Evolutionary conservation across 106 monocot genomes (phyloP).

Genomic region (Dendrobium nobile): DNA sequence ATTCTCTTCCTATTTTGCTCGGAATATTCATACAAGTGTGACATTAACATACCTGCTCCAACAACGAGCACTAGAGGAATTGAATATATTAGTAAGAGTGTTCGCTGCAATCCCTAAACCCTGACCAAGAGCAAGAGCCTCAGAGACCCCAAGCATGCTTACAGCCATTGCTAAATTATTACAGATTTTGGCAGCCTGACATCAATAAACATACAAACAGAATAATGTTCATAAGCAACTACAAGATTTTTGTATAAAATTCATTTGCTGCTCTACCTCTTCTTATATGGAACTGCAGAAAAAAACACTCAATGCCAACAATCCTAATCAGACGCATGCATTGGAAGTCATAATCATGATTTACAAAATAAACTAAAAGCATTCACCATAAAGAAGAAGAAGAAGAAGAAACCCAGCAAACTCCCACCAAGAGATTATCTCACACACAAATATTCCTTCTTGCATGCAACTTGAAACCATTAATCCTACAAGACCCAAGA

Average conservation of each 20-base stretch:
- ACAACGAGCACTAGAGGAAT: constrained; percentile 93
- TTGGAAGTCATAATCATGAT: neutral
- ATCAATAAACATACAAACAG: neutral
- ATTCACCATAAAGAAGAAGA: too few species aligned
- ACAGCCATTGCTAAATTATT: constrained; percentile 96
- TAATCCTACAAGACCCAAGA: too few species aligned
- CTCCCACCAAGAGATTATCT: too few species aligned
- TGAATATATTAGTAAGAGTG: constrained; percentile 66
- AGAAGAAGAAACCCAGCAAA: too few species aligned
- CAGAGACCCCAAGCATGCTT: constrained; percentile 95
- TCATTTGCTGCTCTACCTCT: neutral
- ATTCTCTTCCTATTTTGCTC: neutral
- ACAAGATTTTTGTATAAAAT: neutral
- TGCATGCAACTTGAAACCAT: too few species aligned
- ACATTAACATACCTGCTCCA: constrained; percentile 73
- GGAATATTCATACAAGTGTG: neutral
- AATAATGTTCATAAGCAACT: neutral
- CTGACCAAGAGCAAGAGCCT: constrained; percentile 94
- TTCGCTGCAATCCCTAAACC: constrained; percentile 62
- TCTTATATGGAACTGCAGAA: neutral
- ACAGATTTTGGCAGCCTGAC: constrained; percentile 93
- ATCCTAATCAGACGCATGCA: neutral
- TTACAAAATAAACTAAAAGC: too few species aligned
- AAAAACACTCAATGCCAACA: neutral
- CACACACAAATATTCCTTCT: too few species aligned